Base-by-base conservation (phyloP, 169 alveolate species). In the Theileria orientalis region DNA sequence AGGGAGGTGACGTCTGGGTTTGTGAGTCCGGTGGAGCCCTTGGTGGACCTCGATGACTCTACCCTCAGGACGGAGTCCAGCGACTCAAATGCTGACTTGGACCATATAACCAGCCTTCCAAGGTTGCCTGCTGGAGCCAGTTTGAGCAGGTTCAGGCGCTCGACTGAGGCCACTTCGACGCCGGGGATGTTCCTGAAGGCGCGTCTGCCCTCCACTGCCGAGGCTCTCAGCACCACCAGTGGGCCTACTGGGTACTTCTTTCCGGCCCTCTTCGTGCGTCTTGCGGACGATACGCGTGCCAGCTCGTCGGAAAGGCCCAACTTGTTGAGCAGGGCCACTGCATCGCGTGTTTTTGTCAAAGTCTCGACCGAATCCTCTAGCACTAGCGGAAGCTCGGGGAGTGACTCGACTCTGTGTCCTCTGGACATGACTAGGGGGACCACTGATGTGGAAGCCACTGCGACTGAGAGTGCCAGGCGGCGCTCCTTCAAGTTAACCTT, bases 121-220 rank as follows among this genome's bases (percentile, higher is more conserved):
- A 98, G 88, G 64, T 96, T 91, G 62, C 99, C 99, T 60, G 99
- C 99, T 21, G 99, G 99, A 61, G 99, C 99, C 75, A 98, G 93
- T 91, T 94, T 94, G 75, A 98, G 94, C 75, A 98, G 93, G 89
- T 96, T 98, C 59, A 98, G 89, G 79, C 98, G 94, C 82, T 95
- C 98, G 25, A 98, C 99, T 51, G 91, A 83, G 92, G 96, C 90
- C 35, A 95, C 92, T 49, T 97, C 99, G 60, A 98, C 99, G 46
- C 99, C 99, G 46, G 98, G 98, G 74, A 98, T 93, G 93, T 98
- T 98, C 89, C 99, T 96, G 88, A 97, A 96, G 69, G 99, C 98
- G 83, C 94, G 90, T 61, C 86, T 85, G 19, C 96, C 94, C 71
- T 95, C 93, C 62, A 94, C 96, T 69, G 96, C 94, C 64, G 94